Evolutionary conservation across 179 eudicot genomes (phyloP), one percentile per base, ranked within the genome.

Genomic region (Beta corolliflora): DNA sequence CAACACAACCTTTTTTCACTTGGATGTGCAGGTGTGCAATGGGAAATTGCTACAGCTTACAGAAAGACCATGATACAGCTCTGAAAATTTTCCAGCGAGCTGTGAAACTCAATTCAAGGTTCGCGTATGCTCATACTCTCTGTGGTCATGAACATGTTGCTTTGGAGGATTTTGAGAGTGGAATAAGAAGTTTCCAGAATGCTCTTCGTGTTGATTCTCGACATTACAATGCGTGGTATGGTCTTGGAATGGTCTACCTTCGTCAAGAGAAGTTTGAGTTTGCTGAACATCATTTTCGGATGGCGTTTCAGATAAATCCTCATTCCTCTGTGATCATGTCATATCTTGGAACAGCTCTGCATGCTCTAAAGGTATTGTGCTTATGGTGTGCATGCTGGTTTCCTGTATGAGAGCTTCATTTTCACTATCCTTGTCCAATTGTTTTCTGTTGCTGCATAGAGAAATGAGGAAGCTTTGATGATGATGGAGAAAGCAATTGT

Each of bases 221-320:
- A 79, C 98, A 97, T 88, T 93, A 97, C 84, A 97, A 97, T 86
- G 97, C 99, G 55, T 97, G 99, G 99, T 95, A 97, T 89, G 99
- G 99, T 73, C 98, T 97, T 64, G 98, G 98, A 82, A 95, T 97
- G 97, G 88, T 97, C 76, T 97, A 91, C 80, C 95, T 97, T 83
- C 94, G 98, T 31, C 99, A 97, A 82, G 99, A 97, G 87, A 97
- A 97, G 89, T 89, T 89, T 84, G 95, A 93, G 81, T 97, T 97
- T 83, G 91, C 99, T 29, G 98, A 95, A 88, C 99, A 97, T 86
- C 91, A 97, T 83, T 95, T 97, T 86, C 89, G 90, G 75, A 88
- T 80, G 86, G 99, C 99, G 60, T 93, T 87, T 80, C 88, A 86
- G 85, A 93, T 97, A 70, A 93, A 97, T 83, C 91, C 98, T 7